These are phyloP conservation scores for Wallacemonas sp. DNA, from an alignment of 208 protist species.

Conservation along the genomic window DNA sequence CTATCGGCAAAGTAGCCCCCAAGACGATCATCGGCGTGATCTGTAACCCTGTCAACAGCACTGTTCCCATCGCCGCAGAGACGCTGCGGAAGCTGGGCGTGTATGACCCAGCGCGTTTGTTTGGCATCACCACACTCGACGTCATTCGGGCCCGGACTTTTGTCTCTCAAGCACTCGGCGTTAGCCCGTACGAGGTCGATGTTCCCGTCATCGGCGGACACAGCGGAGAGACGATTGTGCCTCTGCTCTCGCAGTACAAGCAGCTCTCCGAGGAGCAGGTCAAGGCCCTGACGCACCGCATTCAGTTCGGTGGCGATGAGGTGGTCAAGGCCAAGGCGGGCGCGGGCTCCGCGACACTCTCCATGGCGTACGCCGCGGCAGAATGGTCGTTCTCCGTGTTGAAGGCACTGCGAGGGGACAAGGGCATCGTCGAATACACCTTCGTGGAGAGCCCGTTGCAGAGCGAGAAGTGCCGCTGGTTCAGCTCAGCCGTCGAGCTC, in stretches of 20 bases:
- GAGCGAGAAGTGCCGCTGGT: conserved; percentile 57
- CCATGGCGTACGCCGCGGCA: conserved; percentile 63
- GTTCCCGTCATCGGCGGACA: conserved; percentile 94
- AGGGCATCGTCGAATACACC: conserved; percentile 71
- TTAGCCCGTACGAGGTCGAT: conserved; percentile 57
- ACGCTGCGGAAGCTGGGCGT: conserved; percentile 83
- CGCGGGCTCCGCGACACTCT: conserved; percentile 83
- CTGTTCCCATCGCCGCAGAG: conserved; percentile 93
- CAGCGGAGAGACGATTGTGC: conserved; percentile 94
- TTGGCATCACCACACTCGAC: conserved; percentile 94
- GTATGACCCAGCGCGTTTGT: conserved; percentile 83
- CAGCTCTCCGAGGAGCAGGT: conserved; percentile 62
- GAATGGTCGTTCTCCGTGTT: conserved; percentile 73
- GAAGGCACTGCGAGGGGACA: conserved; percentile 71
- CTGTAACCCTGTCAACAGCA: conserved; percentile 96
- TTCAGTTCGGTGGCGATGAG: conserved; percentile 85
- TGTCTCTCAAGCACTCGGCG: conserved; percentile 57
- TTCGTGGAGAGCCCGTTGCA: conserved; percentile 61
- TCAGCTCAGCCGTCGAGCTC: conserved; percentile 80
- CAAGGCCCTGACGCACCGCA: conserved; percentile 77
- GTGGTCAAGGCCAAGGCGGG: conserved; percentile 90
- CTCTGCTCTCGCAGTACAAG: conserved; percentile 80
- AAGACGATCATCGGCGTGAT: conserved; percentile 92
- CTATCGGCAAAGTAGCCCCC: conserved; percentile 79
- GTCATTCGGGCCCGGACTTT: conserved; percentile 79